Conservation (phyloP, 1,139 yeast species). For the Hanseniaspora gamundiae region DNA sequence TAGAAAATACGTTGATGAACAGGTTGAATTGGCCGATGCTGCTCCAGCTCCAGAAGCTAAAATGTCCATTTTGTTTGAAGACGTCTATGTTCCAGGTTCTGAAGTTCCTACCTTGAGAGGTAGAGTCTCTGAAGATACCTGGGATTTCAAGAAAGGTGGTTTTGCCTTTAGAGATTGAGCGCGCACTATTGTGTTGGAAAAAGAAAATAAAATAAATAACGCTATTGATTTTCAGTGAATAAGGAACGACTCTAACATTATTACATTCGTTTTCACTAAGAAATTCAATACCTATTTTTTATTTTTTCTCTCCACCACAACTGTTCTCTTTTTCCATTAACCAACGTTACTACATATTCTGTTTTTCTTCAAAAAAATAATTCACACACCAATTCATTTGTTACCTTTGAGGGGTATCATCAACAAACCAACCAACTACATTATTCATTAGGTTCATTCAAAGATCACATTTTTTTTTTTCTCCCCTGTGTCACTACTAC, state of each 20-base stretch:
- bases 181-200: too few species aligned
- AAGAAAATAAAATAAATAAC: too few species aligned
- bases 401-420: neutral
- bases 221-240: too few species aligned
- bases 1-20: constrained; percentile 88
- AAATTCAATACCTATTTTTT: too few species aligned
- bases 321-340: too few species aligned
- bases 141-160: constrained; percentile 71
- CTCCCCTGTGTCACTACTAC: neutral
- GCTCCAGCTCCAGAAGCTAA: constrained; percentile 93
- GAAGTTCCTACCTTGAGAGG: constrained; percentile 93
- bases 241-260: too few species aligned
- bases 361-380: too few species aligned
- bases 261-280: too few species aligned
- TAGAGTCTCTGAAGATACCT: constrained; percentile 86
- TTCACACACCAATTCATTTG: neutral
- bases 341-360: too few species aligned
- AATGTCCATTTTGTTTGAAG: constrained; percentile 90
- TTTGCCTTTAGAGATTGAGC: constrained; percentile 30
- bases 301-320: too few species aligned
- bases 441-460: neutral
- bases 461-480: too few species aligned
- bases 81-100: constrained; percentile 89
- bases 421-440: neutral
- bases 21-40: constrained; percentile 86